Conservation (phyloP, 1,284 basidiomycete species). For the Melampsora americana region DNA sequence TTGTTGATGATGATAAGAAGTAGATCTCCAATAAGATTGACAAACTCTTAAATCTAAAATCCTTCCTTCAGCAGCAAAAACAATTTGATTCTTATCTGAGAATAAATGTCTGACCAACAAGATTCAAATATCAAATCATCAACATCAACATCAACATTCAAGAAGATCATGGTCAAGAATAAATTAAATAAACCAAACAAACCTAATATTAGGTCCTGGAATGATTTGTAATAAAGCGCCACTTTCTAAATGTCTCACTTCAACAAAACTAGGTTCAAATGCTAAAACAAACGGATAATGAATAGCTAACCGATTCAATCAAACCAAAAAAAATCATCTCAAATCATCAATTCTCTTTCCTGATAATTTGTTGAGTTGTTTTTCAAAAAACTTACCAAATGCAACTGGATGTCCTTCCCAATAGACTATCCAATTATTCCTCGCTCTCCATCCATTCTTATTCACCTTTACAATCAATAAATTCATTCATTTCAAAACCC, state of each 20-base stretch:
- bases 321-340: conserved; percentile 21
- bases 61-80: conserved; percentile 45
- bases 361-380: background rate
- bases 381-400: conserved; percentile 68
- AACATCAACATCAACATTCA: conserved; percentile 29
- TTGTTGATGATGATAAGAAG: conserved; percentile 39
- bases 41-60: conserved; percentile 19
- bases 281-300: conserved; percentile 96
- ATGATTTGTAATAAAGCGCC: conserved; percentile 92
- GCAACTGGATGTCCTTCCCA: conserved; percentile 94
- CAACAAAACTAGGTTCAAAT: conserved; percentile 93
- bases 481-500: background rate
- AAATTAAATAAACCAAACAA: background rate
- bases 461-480: conserved; percentile 62
- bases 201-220: conserved; percentile 58
- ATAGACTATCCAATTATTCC: conserved; percentile 86
- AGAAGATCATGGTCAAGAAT: no score
- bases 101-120: conserved; percentile 67
- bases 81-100: conserved; percentile 68
- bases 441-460: conserved; percentile 86
- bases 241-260: conserved; percentile 92
- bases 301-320: conserved; percentile 67
- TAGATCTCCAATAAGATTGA: conserved; percentile 10
- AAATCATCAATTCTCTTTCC: background rate
- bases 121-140: conserved; percentile 7